These are phyloP conservation scores for Arachnopeziza araneosa DNA, from an alignment of 2,329 filamentous ascomycete species.

Conservation along the genomic window DNA sequence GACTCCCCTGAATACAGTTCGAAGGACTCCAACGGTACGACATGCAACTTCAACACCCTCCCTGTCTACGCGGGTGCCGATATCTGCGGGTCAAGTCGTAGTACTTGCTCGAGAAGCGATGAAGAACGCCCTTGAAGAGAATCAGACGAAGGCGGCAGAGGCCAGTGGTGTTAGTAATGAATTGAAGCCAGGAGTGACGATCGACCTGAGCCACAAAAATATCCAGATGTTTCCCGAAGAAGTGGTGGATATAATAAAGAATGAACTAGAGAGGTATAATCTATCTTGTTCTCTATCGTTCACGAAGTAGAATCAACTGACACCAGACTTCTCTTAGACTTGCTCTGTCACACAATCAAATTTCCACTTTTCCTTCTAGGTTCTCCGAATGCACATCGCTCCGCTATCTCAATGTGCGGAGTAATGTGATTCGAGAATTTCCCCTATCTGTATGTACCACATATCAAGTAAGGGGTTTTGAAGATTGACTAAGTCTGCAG, in stretches of 20 bases:
- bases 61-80: constrained; percentile 44
- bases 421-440: constrained; percentile 66
- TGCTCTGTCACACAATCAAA: constrained; percentile 74
- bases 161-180: constrained; percentile 54
- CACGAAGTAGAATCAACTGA: constrained; percentile 27
- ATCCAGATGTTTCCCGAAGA: constrained; percentile 46
- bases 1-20: constrained; percentile 30
- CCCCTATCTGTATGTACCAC: constrained; percentile 51
- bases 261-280: constrained; percentile 31
- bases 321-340: constrained; percentile 44
- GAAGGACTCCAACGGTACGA: constrained; percentile 40
- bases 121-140: constrained; percentile 60
- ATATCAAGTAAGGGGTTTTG: neutral
- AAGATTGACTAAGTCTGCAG: constrained; percentile 39
- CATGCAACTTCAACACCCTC: constrained; percentile 38
- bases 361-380: constrained; percentile 62
- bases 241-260: constrained; percentile 33
- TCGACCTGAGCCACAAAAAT: constrained; percentile 71
- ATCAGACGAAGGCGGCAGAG: constrained; percentile 56
- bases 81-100: constrained; percentile 60
- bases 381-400: constrained; percentile 73
- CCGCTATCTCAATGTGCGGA: constrained; percentile 74
- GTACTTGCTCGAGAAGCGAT: constrained; percentile 61
- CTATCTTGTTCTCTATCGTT: constrained; percentile 7
- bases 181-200: constrained; percentile 62